phyloP scores from a whole-genome alignment of 768 basidiomycete genomes.

The Suillus hirtellus region DNA sequence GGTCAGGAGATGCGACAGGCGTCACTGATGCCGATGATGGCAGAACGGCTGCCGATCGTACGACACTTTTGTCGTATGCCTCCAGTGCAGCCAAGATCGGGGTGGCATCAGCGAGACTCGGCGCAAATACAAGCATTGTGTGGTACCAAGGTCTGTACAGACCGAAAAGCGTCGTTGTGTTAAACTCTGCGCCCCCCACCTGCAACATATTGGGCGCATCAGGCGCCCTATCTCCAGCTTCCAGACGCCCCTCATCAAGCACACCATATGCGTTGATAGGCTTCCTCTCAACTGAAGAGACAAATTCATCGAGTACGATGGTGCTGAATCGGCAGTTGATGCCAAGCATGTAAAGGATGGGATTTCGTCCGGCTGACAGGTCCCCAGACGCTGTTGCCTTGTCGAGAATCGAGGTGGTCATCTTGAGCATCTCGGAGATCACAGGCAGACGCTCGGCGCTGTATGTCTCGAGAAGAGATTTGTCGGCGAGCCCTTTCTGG shows the following conservation, averaged over 20 bases:
- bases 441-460: conserved; percentile 30
- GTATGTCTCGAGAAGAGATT: conserved; percentile 27
- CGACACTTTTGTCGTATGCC: not conserved
- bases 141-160: conserved; percentile 24
- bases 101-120: conserved; percentile 12
- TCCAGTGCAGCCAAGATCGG: not conserved
- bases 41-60: conserved; percentile 9
- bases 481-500: conserved; percentile 21
- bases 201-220: conserved; percentile 21
- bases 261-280: conserved; percentile 11
- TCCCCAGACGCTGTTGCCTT: not conserved
- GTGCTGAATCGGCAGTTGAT: conserved; percentile 18
- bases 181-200: conserved; percentile 5
- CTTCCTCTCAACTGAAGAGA: not conserved
- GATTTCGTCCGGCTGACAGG: conserved; percentile 18
- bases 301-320: conserved; percentile 15
- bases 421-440: conserved; percentile 29
- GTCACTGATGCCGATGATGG: not conserved
- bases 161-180: conserved; percentile 26
- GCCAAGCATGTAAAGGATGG: conserved; percentile 33
- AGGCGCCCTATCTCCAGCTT: conserved; percentile 15
- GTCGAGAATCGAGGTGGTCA: conserved; percentile 16
- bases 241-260: conserved; percentile 16
- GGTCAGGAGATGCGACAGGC: conserved; percentile 15
- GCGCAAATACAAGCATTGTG: conserved; percentile 14